Base-by-base conservation (phyloP, 306 rosid species). In the Arachis hypogaea region DNA sequence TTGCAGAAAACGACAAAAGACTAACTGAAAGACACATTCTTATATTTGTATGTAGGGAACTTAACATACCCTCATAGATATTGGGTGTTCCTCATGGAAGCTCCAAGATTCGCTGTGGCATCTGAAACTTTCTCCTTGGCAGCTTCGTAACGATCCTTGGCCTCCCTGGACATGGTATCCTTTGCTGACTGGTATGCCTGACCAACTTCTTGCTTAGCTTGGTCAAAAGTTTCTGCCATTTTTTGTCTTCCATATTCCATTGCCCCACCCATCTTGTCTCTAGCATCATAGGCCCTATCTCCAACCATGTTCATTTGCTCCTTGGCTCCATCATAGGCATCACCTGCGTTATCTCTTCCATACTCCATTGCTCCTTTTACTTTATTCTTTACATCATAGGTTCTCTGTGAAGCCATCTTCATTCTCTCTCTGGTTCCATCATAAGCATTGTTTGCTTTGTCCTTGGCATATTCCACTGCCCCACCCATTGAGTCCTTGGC, bases 51-150 rank as follows among this genome's bases (percentile, higher is more conserved):
- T 22, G 28, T 22, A 22, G 28, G 62, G 51, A 11, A 46, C 43
- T 43, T 47, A 50, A 66, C 80, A 46, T 59, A 55, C 8, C 50
- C 59, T 82, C 78, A 87, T 50, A 77, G 68, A 68, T 87, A 68
- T 16, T 63, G 66, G 43, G 11, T 72, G 43, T 71, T 79, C 75
- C 89, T 85, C 85, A 88, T 78, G 69, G 51, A 61, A 38, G 78
- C 93, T 70, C 92, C 92, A 63, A 87, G 36, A 74, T 90, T 80
- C 0, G 78, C 90, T 0, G 88, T 52, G n/a, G 87, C 83, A 46
- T 85, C 75, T 0, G 93, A 90, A 63, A 77, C 89, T 57, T 68
- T 84, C 77, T 88, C 97, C 79, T 86, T 93, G 7, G 89, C 87
- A 77, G 77, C 79, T 80, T 84, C 93, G 16, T 86, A 84, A 36